Conservation (phyloP, 768 basidiomycete genomes). For the Podaxis mareebaensis region DNA sequence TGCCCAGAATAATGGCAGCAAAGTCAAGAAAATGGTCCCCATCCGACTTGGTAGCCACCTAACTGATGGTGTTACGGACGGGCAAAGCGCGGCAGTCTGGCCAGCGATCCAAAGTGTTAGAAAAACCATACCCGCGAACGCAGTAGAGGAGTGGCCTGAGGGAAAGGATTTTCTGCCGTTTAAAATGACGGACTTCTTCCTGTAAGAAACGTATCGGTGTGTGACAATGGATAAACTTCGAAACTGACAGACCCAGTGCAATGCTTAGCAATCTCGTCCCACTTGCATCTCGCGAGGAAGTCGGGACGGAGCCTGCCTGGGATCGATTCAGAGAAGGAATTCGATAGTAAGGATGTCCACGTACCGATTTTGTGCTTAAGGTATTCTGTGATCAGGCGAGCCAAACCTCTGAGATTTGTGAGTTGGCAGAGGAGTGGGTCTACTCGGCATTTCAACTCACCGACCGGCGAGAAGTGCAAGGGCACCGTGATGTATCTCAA, state of each 20-base stretch:
- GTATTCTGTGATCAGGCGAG: constrained; percentile 48
- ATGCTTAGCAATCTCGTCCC: constrained; percentile 44
- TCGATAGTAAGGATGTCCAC: neutral
- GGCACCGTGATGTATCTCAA: constrained; percentile 58
- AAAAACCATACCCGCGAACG: constrained; percentile 66
- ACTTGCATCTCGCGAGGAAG: constrained; percentile 65
- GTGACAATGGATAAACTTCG: neutral
- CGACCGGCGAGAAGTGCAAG: constrained; percentile 48
- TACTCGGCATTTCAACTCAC: constrained; percentile 24
- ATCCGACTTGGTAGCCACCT: constrained; percentile 47
- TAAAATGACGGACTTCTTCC: constrained; percentile 36
- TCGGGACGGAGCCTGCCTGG: constrained; percentile 62
- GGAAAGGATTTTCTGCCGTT: constrained; percentile 66
- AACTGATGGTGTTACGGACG: constrained; percentile 40
- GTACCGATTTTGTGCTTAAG: constrained; percentile 62
- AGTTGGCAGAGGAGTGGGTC: neutral
- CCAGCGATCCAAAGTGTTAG: constrained; percentile 62
- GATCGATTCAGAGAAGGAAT: neutral
- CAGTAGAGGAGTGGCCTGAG: constrained; percentile 69
- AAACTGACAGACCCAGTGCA: constrained; percentile 56
- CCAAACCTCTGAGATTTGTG: constrained; percentile 38
- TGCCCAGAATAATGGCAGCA: constrained; percentile 56
- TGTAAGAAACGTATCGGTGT: constrained; percentile 19
- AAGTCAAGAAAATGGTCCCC: constrained; percentile 44
- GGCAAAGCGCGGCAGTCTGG: constrained; percentile 54